Conservation (phyloP, 208 protist species). For the Crithidia fasciculata region DNA sequence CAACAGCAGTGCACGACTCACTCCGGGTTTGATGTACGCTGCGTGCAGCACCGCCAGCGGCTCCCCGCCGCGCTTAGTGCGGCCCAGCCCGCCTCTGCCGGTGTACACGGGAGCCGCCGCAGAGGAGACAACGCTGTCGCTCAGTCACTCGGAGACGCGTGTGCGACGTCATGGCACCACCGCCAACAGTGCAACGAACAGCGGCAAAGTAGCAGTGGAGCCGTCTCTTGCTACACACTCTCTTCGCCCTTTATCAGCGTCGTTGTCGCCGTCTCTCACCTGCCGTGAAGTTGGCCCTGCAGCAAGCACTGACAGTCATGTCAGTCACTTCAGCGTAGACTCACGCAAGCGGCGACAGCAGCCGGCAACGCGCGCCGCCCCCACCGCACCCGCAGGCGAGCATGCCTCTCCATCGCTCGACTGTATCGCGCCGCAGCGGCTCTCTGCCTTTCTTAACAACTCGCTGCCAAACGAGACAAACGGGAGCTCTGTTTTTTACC, state of each 20-base stretch:
- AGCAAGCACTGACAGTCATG: neutral
- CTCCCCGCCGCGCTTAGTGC: neutral
- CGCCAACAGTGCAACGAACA: too few species aligned
- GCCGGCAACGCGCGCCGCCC: neutral
- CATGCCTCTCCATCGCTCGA: neutral
- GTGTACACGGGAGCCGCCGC: neutral
- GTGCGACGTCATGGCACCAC: neutral
- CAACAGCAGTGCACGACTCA: too few species aligned
- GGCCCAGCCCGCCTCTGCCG: neutral
- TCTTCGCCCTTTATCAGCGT: neutral
- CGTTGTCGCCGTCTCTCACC: neutral
- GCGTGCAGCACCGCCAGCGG: neutral
- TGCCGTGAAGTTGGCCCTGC: neutral
- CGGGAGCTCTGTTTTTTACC: neutral
- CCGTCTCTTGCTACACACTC: neutral
- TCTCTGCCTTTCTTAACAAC: constrained; percentile 15
- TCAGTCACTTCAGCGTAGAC: neutral
- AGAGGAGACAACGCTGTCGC: neutral
- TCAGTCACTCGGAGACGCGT: neutral
- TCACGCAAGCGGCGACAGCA: neutral
- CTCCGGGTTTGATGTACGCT: too few species aligned
- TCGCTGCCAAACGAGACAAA: neutral
- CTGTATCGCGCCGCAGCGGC: constrained; percentile 1
- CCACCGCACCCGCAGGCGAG: neutral
- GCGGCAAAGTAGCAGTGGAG: too few species aligned